Conservation (phyloP, 179 eudicot genomes). For the Heliamphora pulchella region DNA sequence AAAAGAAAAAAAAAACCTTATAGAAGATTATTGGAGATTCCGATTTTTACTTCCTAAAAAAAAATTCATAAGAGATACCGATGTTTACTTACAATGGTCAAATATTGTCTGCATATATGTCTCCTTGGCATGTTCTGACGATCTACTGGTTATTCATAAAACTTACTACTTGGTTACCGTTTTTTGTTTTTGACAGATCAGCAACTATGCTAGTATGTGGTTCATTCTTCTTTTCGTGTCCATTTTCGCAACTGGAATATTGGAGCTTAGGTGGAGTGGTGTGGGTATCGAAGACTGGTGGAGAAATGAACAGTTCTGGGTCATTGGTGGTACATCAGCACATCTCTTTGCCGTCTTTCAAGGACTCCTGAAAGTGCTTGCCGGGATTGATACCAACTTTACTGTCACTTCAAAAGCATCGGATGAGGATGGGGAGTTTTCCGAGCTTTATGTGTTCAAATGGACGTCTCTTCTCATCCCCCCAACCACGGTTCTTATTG, state of each 20-base stretch:
- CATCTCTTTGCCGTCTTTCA: constrained; percentile 77
- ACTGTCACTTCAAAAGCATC: constrained; percentile 73
- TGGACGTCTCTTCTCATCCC: constrained; percentile 78
- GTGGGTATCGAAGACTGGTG: constrained; percentile 78
- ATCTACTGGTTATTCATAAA: neutral
- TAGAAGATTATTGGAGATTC: too few relatives aligned
- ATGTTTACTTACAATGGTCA: too few relatives aligned
- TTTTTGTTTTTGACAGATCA: constrained; percentile 36
- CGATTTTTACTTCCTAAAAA: too few relatives aligned
- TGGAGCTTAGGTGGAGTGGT: constrained; percentile 76
- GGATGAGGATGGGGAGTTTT: constrained; percentile 70
- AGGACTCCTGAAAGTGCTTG: constrained; percentile 64
- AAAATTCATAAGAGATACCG: too few relatives aligned
- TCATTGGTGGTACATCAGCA: constrained; percentile 70
- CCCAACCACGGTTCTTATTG: constrained; percentile 57
- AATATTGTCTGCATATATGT: neutral
- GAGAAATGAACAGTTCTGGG: constrained; percentile 28
- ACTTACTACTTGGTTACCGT: neutral
- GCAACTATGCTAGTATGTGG: constrained; percentile 60
- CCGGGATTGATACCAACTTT: constrained; percentile 76
- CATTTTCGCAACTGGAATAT: constrained; percentile 56
- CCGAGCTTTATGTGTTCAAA: constrained; percentile 68
- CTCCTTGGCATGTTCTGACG: neutral
- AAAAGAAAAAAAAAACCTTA: too few relatives aligned
- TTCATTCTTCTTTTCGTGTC: constrained; percentile 67